A percentile compares a stretch with the other conserved stretches of the same genome.
Conservation (phyloP, 768 basidiomycete genomes). For the Neoboletus subvelutipes region DNA sequence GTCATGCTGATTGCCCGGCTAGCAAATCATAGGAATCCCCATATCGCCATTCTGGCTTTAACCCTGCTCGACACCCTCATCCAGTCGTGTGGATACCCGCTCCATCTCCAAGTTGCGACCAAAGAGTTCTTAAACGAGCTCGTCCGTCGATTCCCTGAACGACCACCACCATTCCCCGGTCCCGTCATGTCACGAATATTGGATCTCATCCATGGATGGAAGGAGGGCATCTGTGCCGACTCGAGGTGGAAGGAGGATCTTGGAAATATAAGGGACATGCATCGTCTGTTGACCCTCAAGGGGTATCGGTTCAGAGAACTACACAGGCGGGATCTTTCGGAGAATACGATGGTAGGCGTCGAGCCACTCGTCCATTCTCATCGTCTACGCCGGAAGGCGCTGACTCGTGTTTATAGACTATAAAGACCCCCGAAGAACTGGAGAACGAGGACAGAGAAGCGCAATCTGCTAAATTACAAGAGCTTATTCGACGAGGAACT, state of each 20-base stretch:
- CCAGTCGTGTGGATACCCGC: constrained; percentile 93
- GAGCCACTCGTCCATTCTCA: neutral
- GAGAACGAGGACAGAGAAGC: constrained; percentile 95
- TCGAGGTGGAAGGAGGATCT: constrained; percentile 96
- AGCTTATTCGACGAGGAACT: constrained; percentile 93
- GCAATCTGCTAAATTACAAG: constrained; percentile 97
- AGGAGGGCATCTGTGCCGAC: constrained; percentile 84
- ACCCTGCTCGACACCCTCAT: constrained; percentile 88
- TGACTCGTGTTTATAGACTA: constrained; percentile 50
- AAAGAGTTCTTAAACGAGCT: constrained; percentile 99
- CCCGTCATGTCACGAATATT: constrained; percentile 94
- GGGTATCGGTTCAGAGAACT: constrained; percentile 77
- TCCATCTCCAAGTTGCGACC: constrained; percentile 94
- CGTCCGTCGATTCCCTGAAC: constrained; percentile 95
- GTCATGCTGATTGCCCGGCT: constrained; percentile 80
- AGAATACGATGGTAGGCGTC: constrained; percentile 24
- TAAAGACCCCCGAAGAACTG: constrained; percentile 94
- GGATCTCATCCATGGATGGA: constrained; percentile 92
- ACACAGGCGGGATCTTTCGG: constrained; percentile 17
- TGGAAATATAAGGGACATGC: constrained; percentile 98
- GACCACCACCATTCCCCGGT: constrained; percentile 92
- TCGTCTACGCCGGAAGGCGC: neutral
- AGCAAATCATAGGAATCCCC: constrained; percentile 91
- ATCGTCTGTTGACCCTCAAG: constrained; percentile 89
- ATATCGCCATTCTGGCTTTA: constrained; percentile 84